These are phyloP conservation scores for Aspergillus viridinutans DNA, from an alignment of 2,329 filamentous ascomycete species.

Conservation along the genomic window DNA sequence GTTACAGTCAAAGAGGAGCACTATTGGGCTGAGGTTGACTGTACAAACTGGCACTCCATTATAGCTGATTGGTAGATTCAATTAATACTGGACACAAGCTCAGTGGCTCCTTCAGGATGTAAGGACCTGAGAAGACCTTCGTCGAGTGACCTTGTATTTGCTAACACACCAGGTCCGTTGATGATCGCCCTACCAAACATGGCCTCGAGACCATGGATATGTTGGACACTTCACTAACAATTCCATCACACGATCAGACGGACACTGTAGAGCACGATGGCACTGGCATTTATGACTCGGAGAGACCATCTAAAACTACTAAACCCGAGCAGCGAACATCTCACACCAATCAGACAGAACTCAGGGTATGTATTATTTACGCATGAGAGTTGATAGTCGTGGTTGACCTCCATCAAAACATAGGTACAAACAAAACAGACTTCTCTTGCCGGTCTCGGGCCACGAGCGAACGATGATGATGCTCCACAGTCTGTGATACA, in stretches of 20 bases:
- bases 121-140: background rate
- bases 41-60: background rate
- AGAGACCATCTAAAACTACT: background rate
- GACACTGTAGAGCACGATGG: background rate
- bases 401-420: background rate
- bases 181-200: background rate
- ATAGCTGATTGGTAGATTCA: background rate
- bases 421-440: slow-evolving; percentile 30
- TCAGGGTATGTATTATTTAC: slow-evolving; percentile 20
- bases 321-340: background rate
- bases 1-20: background rate
- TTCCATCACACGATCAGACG: background rate
- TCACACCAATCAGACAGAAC: slow-evolving; percentile 13
- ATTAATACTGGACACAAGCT: too few relatives aligned
- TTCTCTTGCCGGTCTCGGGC: slow-evolving; percentile 10
- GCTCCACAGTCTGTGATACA: slow-evolving; percentile 82
- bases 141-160: background rate
- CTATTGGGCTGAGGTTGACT: background rate
- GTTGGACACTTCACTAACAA: slow-evolving; percentile 1
- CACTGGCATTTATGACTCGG: background rate
- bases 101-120: slow-evolving; percentile 3
- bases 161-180: slow-evolving; percentile 7
- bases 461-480: slow-evolving; percentile 62
- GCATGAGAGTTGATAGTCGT: background rate
- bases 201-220: background rate